Evolutionary conservation across 179 eudicot genomes (phyloP), one percentile per base, ranked within the genome.

Genomic region (Amaranthus tricolor): DNA sequence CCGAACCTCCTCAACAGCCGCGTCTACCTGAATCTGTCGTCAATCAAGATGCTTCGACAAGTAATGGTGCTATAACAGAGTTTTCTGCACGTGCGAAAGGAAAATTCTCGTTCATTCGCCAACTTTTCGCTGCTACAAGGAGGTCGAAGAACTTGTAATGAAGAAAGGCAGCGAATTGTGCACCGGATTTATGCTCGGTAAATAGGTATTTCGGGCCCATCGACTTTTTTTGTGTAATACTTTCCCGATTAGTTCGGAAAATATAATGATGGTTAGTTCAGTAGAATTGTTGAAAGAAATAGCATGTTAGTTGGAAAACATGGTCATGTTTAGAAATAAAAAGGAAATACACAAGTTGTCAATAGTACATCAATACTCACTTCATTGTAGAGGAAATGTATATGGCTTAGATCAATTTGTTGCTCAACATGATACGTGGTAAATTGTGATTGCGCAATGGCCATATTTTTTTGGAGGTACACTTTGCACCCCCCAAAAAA

Each of bases 91-190:
- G 97, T 44, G 81, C 89, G 0, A 85, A 87, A 76, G 88, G 93
- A 19, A 94, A 83, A 78, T 91, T 94, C 68, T 83, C 92, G 45
- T 94, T 94, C 71, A 79, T 94, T 54, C 89, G 97, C 63, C 97
- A 94, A 61, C 89, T 94, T 70, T 94, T 94, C 79, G 92, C 92
- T 54, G 94, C 92, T 49, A 75, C 76, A 5, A 90, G 79, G 83
- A 91, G 84, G 82, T 77, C 88, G 52, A 83, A 82, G 77, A 86
- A 84, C 82, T 76, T 87, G 67, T 88, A 89, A 71, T 89, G 77
- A 88, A 19, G 31, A 43, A 49, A 1, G 0, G 7, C 47, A 45
- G 76, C 70, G 40, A 1, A 31, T 31, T 31, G 2, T 57, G 52
- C 5, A 62, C 61, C 64, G 68, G 31, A 31, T 31, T 73, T 1